phyloP scores from a whole-genome alignment of 352 stramenopile genomes.

The Pythium aphanidermatum region DNA sequence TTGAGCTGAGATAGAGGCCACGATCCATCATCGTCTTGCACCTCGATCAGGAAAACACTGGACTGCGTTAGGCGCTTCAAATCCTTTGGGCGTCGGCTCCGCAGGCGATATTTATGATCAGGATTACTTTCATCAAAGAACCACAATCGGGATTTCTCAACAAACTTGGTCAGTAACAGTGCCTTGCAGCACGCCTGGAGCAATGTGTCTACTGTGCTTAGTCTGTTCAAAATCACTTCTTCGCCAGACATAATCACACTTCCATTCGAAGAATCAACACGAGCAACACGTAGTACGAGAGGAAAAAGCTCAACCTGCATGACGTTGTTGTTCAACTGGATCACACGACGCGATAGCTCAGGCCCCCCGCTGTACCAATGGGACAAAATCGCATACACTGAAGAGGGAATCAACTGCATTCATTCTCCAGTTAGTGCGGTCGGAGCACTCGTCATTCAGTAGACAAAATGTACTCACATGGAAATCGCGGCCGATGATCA shows the following conservation, averaged over 20 bases:
- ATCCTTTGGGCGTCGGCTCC: constrained; percentile 34
- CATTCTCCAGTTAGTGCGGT: not conserved
- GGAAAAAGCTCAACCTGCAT: constrained; percentile 75
- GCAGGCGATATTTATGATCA: constrained; percentile 60
- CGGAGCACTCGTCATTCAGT: not conserved
- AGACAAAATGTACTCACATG: constrained; percentile 43
- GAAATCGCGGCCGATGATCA: constrained; percentile 68
- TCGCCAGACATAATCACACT: constrained; percentile 74
- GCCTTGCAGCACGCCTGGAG: constrained; percentile 70
- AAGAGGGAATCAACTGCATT: constrained; percentile 54
- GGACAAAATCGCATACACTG: constrained; percentile 59
- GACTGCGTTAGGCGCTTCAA: constrained; percentile 61
- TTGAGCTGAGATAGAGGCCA: constrained; percentile 74
- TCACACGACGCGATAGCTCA: constrained; percentile 46
- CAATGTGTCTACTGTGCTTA: constrained; percentile 55
- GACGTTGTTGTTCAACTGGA: constrained; percentile 30
- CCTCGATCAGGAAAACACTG: constrained; percentile 74
- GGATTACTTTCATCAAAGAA: constrained; percentile 72
- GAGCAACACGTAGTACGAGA: constrained; percentile 68
- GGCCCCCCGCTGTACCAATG: constrained; percentile 78
- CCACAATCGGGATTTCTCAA: constrained; percentile 75
- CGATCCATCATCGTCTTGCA: constrained; percentile 80
- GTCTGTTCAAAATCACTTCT: constrained; percentile 60
- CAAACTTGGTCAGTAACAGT: constrained; percentile 58
- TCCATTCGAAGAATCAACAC: constrained; percentile 59